phyloP scores from a whole-genome alignment of 2,329 filamentous ascomycete genomes.

The Ceratocystis huliohia region DNA sequence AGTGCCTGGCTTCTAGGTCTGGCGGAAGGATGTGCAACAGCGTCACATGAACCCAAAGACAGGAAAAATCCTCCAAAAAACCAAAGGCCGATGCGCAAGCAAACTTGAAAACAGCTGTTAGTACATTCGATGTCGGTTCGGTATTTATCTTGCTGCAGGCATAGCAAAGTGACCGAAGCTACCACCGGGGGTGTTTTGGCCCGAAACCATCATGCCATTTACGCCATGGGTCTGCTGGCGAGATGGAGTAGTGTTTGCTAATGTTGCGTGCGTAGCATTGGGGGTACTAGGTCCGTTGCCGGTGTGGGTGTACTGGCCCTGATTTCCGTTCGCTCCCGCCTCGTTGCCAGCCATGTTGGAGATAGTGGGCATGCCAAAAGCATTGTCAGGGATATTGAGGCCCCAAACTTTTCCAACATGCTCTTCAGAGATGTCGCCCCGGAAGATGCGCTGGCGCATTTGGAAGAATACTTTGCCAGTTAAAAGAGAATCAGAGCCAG shows the following conservation, averaged over 20 bases:
- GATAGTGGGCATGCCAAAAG: slow-evolving; percentile 16
- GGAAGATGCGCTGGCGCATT: slow-evolving; percentile 78
- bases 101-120: not conserved
- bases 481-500: slow-evolving; percentile 82
- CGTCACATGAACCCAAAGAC: not conserved
- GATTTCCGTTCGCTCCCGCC: slow-evolving; percentile 26
- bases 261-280: slow-evolving; percentile 47
- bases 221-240: slow-evolving; percentile 33
- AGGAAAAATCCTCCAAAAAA: no score
- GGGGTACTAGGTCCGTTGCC: slow-evolving; percentile 50
- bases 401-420: slow-evolving; percentile 90
- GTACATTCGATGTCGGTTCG: not conserved
- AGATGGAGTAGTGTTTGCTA: slow-evolving; percentile 30
- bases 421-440: slow-evolving; percentile 65
- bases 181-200: slow-evolving; percentile 66
- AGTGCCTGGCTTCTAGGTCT: not conserved
- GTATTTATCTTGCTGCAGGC: slow-evolving; percentile 30
- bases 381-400: slow-evolving; percentile 55
- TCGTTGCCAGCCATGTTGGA: slow-evolving; percentile 30
- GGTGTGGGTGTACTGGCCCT: slow-evolving; percentile 30
- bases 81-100: not conserved
- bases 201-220: slow-evolving; percentile 47
- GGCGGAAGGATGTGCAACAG: not conserved
- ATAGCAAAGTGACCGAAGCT: slow-evolving; percentile 63
- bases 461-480: slow-evolving; percentile 94